Base-by-base conservation (phyloP, 2,329 filamentous ascomycete species). In the Curvularia eragrostidis region DNA sequence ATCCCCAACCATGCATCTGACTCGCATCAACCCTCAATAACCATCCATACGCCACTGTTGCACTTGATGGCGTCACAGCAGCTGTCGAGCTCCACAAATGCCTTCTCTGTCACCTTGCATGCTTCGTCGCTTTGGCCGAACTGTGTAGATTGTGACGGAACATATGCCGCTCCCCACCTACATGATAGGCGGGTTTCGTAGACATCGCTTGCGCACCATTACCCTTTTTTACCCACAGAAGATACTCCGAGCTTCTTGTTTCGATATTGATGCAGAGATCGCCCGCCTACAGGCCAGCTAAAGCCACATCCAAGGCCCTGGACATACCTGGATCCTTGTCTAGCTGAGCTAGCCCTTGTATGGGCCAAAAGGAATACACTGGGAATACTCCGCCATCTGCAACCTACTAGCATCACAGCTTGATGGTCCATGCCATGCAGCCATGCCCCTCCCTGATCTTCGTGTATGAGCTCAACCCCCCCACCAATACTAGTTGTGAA, bases 401-500 rank as follows among this genome's bases (percentile, higher is more conserved):
- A 19, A 28, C 24, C 49, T 26, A 47, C 48, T 28, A 61, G 10
- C 30, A 13, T 53, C 19, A 18, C 15, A 44, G 30, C 39, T 51
- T 48, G 52, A 49, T 49, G 60, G 61, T 63, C 56, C 9, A 55
- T 61, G 48, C 30, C 13, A 42, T 48, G 23, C 43, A 51, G 23
- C 47, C 18, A 47, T 21, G 26, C 23, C 63, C 63, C 61, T 64
- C 53, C 63, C 64, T 61, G 59, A n/a, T n/a, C n/a, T n/a, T 13
- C 30, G 30, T 13, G 10, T 5, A 32, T 15, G 30, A 32, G 30
- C 30, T 32, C 30, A 13, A 32, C 30, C 30, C 30, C 30, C 28
- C 30, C 30, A 32, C n/a, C 21, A 48, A 56, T 41, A 18, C 36
- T 59, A 55, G 44, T 54, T 38, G 44, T 38, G 44, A 47, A 21